Conservation (phyloP, 1,284 basidiomycete species). For the Fomitopsis betulina region DNA sequence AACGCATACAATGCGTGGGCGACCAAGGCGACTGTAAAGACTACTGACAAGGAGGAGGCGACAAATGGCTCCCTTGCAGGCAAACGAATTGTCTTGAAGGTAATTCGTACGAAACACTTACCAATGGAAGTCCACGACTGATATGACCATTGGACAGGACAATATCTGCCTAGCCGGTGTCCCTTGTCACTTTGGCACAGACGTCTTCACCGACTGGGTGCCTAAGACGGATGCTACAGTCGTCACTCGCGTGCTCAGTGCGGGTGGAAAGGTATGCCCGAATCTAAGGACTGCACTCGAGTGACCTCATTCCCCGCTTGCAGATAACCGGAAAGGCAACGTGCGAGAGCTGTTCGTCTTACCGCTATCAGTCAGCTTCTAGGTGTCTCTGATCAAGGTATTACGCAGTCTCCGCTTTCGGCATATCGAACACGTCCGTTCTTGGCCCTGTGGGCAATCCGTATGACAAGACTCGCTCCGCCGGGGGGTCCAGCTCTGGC, state of each 20-base stretch:
- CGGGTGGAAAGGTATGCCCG: conserved; percentile 31
- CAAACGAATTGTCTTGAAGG: conserved; percentile 16
- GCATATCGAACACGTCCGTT: conserved; percentile 34
- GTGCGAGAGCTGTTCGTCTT: conserved; percentile 31
- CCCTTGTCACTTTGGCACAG: conserved; percentile 34
- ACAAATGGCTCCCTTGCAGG: conserved; percentile 12
- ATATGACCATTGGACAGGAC: conserved; percentile 20
- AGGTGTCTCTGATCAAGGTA: background rate
- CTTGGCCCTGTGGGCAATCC: conserved; percentile 40
- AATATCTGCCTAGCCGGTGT: conserved; percentile 35
- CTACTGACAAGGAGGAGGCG: conserved; percentile 5
- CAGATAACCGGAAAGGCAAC: conserved; percentile 37
- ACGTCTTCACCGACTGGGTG: conserved; percentile 28
- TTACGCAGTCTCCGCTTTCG: conserved; percentile 30
- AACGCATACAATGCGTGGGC: conserved; percentile 21
- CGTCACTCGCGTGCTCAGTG: conserved; percentile 39
- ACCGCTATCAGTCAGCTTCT: background rate
- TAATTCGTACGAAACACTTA: background rate
- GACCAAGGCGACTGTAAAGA: conserved; percentile 14
- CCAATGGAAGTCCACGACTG: background rate
- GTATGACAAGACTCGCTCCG: conserved; percentile 37
- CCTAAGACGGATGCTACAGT: conserved; percentile 39
- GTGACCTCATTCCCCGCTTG: background rate
- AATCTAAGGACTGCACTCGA: background rate
- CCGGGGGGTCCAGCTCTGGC: conserved; percentile 42